These are phyloP conservation scores for Herpetospermum pedunculosum DNA, from an alignment of 306 rosid species.

Conservation along the genomic window DNA sequence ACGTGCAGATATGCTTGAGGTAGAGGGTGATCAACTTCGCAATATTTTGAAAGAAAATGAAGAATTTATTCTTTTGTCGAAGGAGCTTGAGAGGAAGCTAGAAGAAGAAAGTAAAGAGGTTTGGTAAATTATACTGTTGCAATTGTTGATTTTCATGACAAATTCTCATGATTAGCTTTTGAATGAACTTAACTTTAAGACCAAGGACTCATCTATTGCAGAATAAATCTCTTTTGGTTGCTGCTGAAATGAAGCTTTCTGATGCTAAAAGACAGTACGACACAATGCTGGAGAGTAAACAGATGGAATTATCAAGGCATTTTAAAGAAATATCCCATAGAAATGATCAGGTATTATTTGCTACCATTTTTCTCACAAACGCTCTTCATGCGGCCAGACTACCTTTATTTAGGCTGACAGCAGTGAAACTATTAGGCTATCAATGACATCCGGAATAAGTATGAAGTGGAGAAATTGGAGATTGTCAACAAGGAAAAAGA, in stretches of 20 bases:
- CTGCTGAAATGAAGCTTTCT: constrained; percentile 55
- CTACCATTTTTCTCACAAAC: constrained; percentile 14
- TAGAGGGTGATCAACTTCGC: constrained; percentile 41
- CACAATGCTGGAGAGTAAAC: constrained; percentile 67
- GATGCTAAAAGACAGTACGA: constrained; percentile 73
- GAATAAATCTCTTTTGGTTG: constrained; percentile 38
- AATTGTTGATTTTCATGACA: neutral
- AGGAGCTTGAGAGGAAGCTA: constrained; percentile 61
- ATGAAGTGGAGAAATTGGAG: constrained; percentile 80
- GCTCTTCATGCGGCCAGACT: constrained; percentile 10
- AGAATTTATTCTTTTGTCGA: constrained; percentile 34
- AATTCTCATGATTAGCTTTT: constrained; percentile 1
- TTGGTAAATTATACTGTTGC: constrained; percentile 14
- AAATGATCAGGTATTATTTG: constrained; percentile 72
- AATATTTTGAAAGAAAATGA: constrained; percentile 51
- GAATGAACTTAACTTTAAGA: neutral
- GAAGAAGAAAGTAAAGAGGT: constrained; percentile 67
- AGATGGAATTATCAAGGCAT: constrained; percentile 71
- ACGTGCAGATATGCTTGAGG: constrained; percentile 37
- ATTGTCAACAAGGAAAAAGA: constrained; percentile 60
- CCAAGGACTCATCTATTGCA: constrained; percentile 28
- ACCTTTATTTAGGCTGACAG: constrained; percentile 22
- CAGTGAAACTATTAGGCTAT: constrained; percentile 51
- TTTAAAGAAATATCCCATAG: constrained; percentile 85
- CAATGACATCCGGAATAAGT: constrained; percentile 74